Evolutionary conservation across 208 protist species (phyloP).

Genomic region (Leishmania tarentolae): DNA sequence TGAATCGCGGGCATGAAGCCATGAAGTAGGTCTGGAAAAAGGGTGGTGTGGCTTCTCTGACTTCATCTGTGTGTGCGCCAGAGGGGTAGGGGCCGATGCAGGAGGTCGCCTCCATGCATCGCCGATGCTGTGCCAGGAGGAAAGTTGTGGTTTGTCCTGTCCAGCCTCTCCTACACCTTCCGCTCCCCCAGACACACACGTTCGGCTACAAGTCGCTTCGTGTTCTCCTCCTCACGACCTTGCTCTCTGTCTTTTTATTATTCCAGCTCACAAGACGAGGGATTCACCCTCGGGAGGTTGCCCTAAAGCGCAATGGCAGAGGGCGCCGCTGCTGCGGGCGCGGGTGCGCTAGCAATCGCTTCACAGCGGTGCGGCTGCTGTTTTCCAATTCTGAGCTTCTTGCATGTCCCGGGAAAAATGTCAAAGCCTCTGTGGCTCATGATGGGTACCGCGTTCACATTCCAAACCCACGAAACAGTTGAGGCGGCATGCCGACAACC

Average conservation of each 20-base stretch:
- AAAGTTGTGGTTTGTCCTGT: neutral
- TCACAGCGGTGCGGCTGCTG: slow-evolving; percentile 23
- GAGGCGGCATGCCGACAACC: neutral
- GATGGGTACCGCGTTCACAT: slow-evolving; percentile 80
- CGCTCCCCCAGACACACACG: neutral
- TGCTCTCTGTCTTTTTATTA: neutral
- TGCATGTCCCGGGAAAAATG: slow-evolving; percentile 86
- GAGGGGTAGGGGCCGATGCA: neutral
- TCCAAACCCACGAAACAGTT: neutral
- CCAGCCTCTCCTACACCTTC: neutral
- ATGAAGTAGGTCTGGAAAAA: neutral
- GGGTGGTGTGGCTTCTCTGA: neutral
- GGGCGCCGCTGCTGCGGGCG: neutral
- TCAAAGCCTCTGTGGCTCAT: slow-evolving; percentile 81
- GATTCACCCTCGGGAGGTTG: neutral
- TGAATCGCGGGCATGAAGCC: neutral
- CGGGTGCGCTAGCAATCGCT: neutral
- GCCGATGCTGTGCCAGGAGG: neutral
- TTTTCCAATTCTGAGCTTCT: slow-evolving; percentile 75
- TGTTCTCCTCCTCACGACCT: neutral
- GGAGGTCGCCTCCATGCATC: neutral
- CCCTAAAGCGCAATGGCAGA: neutral
- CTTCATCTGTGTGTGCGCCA: too few species aligned
- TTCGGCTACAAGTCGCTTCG: neutral
- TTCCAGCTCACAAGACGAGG: neutral